These are phyloP conservation scores for Epichloe coenophiala DNA, from an alignment of 2,329 filamentous ascomycete genomes.

Conservation along the genomic window DNA sequence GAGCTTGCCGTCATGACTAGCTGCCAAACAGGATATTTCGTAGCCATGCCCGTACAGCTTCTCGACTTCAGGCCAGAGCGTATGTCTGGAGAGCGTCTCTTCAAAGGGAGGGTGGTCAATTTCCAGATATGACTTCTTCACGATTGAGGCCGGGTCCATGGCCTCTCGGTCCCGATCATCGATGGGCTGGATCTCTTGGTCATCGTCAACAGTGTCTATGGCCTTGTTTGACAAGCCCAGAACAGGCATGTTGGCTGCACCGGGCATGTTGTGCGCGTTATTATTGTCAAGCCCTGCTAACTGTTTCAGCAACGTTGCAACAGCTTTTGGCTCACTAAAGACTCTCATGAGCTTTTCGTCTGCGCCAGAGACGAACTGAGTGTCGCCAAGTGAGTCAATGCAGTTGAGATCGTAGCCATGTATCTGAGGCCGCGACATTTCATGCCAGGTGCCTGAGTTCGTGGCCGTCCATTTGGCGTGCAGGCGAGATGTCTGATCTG, in stretches of 20 bases:
- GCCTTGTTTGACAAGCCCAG: conserved; percentile 94
- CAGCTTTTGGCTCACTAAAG: conserved; percentile 76
- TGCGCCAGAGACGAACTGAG: conserved; percentile 82
- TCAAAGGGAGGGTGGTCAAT: conserved; percentile 70
- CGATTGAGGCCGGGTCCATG: conserved; percentile 39
- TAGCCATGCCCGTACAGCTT: conserved; percentile 98
- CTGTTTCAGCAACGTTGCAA: conserved; percentile 57
- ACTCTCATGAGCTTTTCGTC: conserved; percentile 97
- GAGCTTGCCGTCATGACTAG: conserved; percentile 58
- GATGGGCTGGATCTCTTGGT: conserved; percentile 28
- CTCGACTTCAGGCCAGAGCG: conserved; percentile 89
- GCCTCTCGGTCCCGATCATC: conserved; percentile 38
- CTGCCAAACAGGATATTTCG: conserved; percentile 80
- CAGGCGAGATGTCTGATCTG: conserved; percentile 84
- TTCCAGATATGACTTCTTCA: conserved; percentile 48
- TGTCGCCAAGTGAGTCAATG: conserved; percentile 58
- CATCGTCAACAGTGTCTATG: conserved; percentile 45
- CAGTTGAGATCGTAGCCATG: conserved; percentile 98
- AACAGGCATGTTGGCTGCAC: conserved; percentile 88
- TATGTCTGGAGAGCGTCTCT: conserved; percentile 77
- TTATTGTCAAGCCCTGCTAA: conserved; percentile 46
- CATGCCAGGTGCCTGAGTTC: conserved; percentile 61
- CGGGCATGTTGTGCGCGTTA: conserved; percentile 45
- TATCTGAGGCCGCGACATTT: conserved; percentile 90
- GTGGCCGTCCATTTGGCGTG: conserved; percentile 62